Percentiles rank a stretch among this genome's conserved stretches.
Evolutionary conservation across 805 yeast species (phyloP).

Genomic region (Wickerhamiella occidentalis): DNA sequence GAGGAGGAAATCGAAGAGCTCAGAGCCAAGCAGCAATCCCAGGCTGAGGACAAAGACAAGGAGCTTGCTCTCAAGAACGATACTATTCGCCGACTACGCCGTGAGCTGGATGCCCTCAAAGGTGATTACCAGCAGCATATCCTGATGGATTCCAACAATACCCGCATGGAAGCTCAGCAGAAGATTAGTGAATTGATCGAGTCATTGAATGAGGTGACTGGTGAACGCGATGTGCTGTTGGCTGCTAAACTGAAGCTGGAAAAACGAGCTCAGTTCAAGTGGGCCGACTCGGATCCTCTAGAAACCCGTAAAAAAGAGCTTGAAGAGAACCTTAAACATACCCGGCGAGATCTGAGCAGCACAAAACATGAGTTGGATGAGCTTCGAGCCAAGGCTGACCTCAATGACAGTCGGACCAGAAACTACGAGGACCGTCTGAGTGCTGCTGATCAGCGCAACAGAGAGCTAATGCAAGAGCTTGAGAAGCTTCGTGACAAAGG

Average conservation of each 20-base stretch:
- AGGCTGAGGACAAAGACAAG: slow-evolving; percentile 5
- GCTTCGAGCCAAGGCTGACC: slow-evolving; percentile 20
- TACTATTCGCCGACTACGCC: slow-evolving; percentile 4
- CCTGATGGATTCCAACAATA: neutral
- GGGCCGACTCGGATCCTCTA: slow-evolving; percentile 30
- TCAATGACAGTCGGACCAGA: slow-evolving; percentile 22
- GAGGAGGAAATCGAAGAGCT: slow-evolving; percentile 31
- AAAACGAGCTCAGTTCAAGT: slow-evolving; percentile 32
- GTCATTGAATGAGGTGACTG: slow-evolving; percentile 46
- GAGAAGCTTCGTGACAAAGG: slow-evolving; percentile 29
- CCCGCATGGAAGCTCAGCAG: slow-evolving; percentile 7
- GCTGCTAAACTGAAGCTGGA: slow-evolving; percentile 40
- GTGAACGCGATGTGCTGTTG: slow-evolving; percentile 50
- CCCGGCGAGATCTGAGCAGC: slow-evolving; percentile 18
- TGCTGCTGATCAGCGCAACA: slow-evolving; percentile 37
- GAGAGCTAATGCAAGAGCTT: slow-evolving; percentile 30
- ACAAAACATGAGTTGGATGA: slow-evolving; percentile 20
- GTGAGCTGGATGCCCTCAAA: slow-evolving; percentile 8
- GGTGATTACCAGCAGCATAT: slow-evolving; percentile 5
- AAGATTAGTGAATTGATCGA: slow-evolving; percentile 48
- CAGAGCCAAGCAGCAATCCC: slow-evolving; percentile 11
- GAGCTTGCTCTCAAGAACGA: slow-evolving; percentile 11
- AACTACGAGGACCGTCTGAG: slow-evolving; percentile 40
- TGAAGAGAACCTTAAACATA: slow-evolving; percentile 29
- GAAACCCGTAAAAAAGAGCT: slow-evolving; percentile 16